Percentiles rank a stretch among this genome's conserved stretches.
Conservation (phyloP, 1,284 basidiomycete species). For the Spongiforma sp. region DNA sequence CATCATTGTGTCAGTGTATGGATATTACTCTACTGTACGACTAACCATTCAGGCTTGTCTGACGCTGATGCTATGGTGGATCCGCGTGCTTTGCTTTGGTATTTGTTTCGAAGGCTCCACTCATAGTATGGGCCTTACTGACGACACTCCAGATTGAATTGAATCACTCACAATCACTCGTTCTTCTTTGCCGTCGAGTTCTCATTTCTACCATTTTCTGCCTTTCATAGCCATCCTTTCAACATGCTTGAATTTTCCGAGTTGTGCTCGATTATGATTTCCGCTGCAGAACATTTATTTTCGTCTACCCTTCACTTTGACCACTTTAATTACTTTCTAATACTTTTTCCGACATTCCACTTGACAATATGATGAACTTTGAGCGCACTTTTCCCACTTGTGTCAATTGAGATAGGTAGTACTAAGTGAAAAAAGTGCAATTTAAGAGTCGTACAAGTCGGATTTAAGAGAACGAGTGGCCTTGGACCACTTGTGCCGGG, state of each 20-base stretch:
- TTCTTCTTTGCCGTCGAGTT: not conserved
- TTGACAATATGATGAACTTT: not conserved
- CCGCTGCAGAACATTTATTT: no score
- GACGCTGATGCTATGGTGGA: not conserved
- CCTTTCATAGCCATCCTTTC: no score
- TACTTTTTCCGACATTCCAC: not conserved
- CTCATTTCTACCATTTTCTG: not conserved
- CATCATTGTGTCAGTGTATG: slow-evolving; percentile 3
- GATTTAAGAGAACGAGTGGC: slow-evolving; percentile 1
- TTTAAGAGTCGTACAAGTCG: not conserved
- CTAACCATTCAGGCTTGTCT: not conserved
- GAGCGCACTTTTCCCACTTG: not conserved
- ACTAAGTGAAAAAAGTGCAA: not conserved
- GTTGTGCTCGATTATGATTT: no score
- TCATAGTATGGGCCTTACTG: not conserved
- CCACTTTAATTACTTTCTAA: not conserved
- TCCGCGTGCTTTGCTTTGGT: slow-evolving; percentile 7
- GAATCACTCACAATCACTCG: not conserved
- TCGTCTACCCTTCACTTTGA: not conserved
- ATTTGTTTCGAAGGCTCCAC: not conserved
- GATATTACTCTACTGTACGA: not conserved
- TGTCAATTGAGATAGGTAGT: not conserved
- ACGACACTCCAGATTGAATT: slow-evolving; percentile 2
- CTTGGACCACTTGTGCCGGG: not conserved
- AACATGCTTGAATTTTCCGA: no score